Base-by-base conservation (phyloP, 164 flowering plant species). In the Liriodendron chinense region DNA sequence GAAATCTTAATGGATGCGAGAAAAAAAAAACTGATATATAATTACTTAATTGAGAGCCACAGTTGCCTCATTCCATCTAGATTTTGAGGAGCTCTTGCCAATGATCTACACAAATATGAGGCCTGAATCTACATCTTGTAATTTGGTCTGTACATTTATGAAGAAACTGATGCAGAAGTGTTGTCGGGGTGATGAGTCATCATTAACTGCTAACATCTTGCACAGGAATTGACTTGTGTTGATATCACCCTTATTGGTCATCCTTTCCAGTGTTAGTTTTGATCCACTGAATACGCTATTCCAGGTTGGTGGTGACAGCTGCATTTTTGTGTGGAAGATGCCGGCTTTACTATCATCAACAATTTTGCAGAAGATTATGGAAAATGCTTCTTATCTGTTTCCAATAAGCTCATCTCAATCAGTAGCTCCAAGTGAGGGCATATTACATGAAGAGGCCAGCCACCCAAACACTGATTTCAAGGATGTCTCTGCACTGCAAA, bases 241-340 rank as follows among this genome's bases (percentile, higher is more conserved):
- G 18, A 12, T 53, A 16, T 53, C 20, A 0, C 28, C 28, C 25
- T 65, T 65, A 22, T 65, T 23, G 28, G 9, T 22, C 14, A 8
- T 65, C 14, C 25, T 21, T 65, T 65, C 9, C 20, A 3, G 7
- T 13, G 4, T 65, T 12, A 3, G 16, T 65, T 12, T 69, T 76
- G 69, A 25, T 73, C n/a, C 12, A 47, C 21, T 70, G 18, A 34
- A 74, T 14, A 48, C 71, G 64, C 47, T 43, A 24, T 24, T 71
- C 65, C 82, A 92, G 94, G 93, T 88, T 59, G 89, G 84, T 73
- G 91, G 90, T 74, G 93, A 90, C 78, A 86, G 94, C 65, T 90
- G 93, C 84, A 88, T 92, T 65, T 90, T 92, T 78, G 78, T 92
- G 14, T 92, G 94, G 97, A 86, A 80, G 80, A 24, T 90, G 74